Conservation (phyloP, 164 flowering plant species). For the Platanus orientalis region DNA sequence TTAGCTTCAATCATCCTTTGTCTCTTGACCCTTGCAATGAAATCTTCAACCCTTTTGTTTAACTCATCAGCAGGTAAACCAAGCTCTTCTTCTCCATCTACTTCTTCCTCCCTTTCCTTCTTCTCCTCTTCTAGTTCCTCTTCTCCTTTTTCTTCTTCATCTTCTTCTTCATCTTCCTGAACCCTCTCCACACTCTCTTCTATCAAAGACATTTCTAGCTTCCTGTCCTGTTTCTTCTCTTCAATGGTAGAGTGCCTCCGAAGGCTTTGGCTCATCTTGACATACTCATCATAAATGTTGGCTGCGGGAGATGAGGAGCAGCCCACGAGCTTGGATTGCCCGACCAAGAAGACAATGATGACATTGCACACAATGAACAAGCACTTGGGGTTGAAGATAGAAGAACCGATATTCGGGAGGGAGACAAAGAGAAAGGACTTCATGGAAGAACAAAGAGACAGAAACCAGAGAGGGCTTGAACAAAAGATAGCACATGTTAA, state of each 20-base stretch:
- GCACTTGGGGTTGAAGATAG: constrained; percentile 35
- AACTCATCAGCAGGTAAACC: constrained; percentile 40
- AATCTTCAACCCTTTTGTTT: constrained; percentile 59
- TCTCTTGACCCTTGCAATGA: constrained; percentile 59
- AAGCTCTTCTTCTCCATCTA: constrained; percentile 22
- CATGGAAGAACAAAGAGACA: constrained; percentile 28
- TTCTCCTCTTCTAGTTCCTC: neutral
- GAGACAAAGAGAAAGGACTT: constrained; percentile 26
- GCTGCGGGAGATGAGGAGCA: constrained; percentile 24
- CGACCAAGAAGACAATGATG: constrained; percentile 46
- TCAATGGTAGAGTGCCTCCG: constrained; percentile 8
- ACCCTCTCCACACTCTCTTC: constrained; percentile 7
- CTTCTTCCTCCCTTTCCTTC: neutral
- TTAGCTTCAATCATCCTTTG: constrained; percentile 55
- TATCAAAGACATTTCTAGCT: constrained; percentile 5
- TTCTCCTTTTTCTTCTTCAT: neutral
- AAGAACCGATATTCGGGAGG: constrained; percentile 30
- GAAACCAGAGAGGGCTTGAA: constrained; percentile 41
- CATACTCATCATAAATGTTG: constrained; percentile 36
- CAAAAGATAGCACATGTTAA: constrained; percentile 30
- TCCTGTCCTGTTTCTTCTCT: constrained; percentile 8
- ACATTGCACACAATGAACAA: constrained; percentile 55
- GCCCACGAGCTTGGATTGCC: constrained; percentile 47
- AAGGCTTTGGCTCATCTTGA: constrained; percentile 17
- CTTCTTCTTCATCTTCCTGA: neutral